Conservation (phyloP, 2,329 filamentous ascomycete genomes). For the Venturia oleaginea region DNA sequence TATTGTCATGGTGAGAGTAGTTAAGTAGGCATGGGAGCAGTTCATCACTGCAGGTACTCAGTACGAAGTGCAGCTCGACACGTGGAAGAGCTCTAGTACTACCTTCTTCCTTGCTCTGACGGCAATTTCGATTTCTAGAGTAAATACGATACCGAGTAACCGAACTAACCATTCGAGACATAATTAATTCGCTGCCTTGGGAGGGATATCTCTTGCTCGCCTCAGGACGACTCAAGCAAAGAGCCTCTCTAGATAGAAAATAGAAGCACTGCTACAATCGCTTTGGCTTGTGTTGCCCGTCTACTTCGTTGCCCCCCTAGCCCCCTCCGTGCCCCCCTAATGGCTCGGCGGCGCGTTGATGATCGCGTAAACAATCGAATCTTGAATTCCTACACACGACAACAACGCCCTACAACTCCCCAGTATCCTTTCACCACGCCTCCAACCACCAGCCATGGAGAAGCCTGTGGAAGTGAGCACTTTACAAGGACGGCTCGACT, state of each 20-base stretch:
- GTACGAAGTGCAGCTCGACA: background rate
- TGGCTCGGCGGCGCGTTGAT: background rate
- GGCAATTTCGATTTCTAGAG: background rate
- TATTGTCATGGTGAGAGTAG: background rate
- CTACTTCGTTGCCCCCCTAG: background rate
- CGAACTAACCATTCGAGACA: too few species aligned
- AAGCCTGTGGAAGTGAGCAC: constrained; percentile 46
- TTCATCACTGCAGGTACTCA: background rate
- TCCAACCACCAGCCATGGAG: constrained; percentile 18
- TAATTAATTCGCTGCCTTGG: too few species aligned
- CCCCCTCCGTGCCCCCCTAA: background rate
- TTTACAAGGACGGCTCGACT: constrained; percentile 67
- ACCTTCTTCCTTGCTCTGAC: background rate
- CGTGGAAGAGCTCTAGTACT: background rate
- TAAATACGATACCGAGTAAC: too few species aligned
- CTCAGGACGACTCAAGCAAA: too few species aligned
- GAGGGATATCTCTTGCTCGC: too few species aligned
- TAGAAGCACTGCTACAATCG: too few species aligned
- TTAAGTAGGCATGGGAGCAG: background rate
- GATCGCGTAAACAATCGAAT: background rate
- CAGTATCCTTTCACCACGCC: constrained; percentile 14
- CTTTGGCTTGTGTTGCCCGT: too few species aligned
- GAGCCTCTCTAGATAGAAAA: too few species aligned
- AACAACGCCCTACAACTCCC: background rate
- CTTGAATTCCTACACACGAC: background rate